Evolutionary conservation across 805 yeast genomes (phyloP), one percentile per base, ranked within the genome.

Genomic region (Aciculoconidium aculeatum): DNA sequence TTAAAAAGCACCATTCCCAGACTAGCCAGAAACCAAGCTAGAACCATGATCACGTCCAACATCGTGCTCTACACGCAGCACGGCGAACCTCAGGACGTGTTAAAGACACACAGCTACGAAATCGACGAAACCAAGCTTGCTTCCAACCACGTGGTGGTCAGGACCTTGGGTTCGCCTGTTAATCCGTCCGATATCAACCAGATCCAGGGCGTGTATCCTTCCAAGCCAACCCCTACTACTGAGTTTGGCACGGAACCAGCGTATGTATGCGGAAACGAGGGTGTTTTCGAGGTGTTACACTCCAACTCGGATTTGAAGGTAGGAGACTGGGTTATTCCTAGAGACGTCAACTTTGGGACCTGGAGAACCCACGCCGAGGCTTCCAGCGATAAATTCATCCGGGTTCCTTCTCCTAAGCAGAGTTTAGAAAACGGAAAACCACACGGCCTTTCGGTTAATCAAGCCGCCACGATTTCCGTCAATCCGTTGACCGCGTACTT

Each of bases 211-310:
- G 69, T 64, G 2, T 64, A 64, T 38, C 70, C 70, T 4, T 55
- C 64, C 16, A 62, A 60, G 39, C 69, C 70, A 4, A 74, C 65
- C 23, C 66, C 77, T 33, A 64, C 70, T 15, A 62, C 53, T 29
- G 75, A 56, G 27, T 75, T 72, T 34, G 76, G 77, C 6, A 72
- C 84, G 1, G 72, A 68, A 23, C 88, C 94, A 3, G 60, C 75
- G 6, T 94, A 94, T 4, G 79, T 86, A 26, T 86, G 88, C 20
- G 98, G 98, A 31, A 92, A 92, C 52, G 98, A 90, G 58, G 97
- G 96, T 13, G 70, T 85, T 7, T 88, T 84, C 50, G 81, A 85
- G 50, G 79, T 90, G n/a, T 49, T 83, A n/a, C 75, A 77, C 31
- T 71, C 73, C 7, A 95, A 95, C 12, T 41, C 66, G 7, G 44